Base-by-base conservation (phyloP, 164 flowering plant species). In the Santalum album region DNA sequence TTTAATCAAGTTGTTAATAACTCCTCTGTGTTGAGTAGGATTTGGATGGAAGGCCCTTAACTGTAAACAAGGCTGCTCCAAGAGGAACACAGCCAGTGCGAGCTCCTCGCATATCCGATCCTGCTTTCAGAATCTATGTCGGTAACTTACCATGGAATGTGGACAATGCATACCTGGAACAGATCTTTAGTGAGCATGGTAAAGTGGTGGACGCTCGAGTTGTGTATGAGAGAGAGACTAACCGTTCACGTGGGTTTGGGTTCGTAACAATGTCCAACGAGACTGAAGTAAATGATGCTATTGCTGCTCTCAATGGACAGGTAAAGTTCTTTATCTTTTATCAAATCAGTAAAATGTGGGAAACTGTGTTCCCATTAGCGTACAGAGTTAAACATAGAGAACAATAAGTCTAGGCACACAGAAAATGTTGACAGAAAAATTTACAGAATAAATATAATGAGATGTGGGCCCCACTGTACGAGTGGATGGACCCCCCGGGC, bases 231-330 rank as follows among this genome's bases (percentile, higher is more conserved):
- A 62, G 88, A 59, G 94, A 90, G 24, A 74, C 73, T 54, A 88
- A 90, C 17, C 83, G 85, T 36, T 90, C 97, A 40, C 85, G 95
- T 12, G 97, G 97, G 19, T 90, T 84, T 66, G 97, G 90, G 46
- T 90, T 87, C 65, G 94, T 90, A 10, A 74, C 79, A 3, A 77
- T 89, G 87, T 61, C 94, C 21, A 51, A 69, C 24, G 78, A 81
- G 55, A 42, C 76, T 16, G 96, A 86, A 62, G 51, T 85, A 69
- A 72, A 85, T 59, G 94, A 87, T 69, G 99, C 96, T 39, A 78
- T 92, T 65, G 78, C 78, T 47, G 92, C 90, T 51, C 90, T 89
- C 24, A 96, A 92, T 72, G 96, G 96, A 66, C 82, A 83, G 95
- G 98, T 89, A 70, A 57, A 20, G 35, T 46, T 25, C 38, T 17